Evolutionary conservation across 257 asterid genomes (phyloP), one percentile per base, ranked within the genome.

Genomic region (Solanum virginianum): DNA sequence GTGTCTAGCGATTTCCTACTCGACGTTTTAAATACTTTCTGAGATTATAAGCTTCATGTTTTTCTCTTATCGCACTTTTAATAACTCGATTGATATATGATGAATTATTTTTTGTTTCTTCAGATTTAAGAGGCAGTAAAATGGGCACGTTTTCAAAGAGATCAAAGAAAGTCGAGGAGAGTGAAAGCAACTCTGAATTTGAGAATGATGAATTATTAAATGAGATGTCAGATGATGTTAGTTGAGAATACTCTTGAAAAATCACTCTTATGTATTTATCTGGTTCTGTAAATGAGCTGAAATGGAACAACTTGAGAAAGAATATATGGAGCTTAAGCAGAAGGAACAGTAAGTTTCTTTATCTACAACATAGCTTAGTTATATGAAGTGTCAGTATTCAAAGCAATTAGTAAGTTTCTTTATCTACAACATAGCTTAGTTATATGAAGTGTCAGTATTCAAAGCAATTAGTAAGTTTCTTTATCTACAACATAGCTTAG

Each of bases 261-360:
- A 66, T 85, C 22, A 51, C 29, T 49, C 22, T 36, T 75, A 18
- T 22, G 51, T 60, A 11, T 24, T 56, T 10, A 63, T 81, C 57
- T 49, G 72, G 51, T 69, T 26, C 47, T 66, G 22, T 22, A n/a
- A n/a, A n/a, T n/a, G n/a, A n/a, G 92, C 88, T 47, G 98, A 91
- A 90, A 86, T 95, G 90, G 93, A 92, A 53, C 92, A 92, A 86
- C 93, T 95, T 53, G 95, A 92, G 90, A 90, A 94, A 88, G 99
- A 94, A 87, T 90, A 90, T 75, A 87, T 26, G 89, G 90, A 90
- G 36, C 97, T 95, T 75, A 92, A 81, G 84, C 88, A 91, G 36
- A 87, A 91, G 86, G 99, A 95, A 89, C 95, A 91, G 99, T 95
- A 91, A 88, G 89, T 49, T 41, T 54, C 26, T 84, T 63, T 65